Percentiles rank a stretch among this genome's conserved stretches.
These are phyloP conservation scores for Vigna nakashimae DNA, from an alignment of 306 rosid species.

Conservation along the genomic window DNA sequence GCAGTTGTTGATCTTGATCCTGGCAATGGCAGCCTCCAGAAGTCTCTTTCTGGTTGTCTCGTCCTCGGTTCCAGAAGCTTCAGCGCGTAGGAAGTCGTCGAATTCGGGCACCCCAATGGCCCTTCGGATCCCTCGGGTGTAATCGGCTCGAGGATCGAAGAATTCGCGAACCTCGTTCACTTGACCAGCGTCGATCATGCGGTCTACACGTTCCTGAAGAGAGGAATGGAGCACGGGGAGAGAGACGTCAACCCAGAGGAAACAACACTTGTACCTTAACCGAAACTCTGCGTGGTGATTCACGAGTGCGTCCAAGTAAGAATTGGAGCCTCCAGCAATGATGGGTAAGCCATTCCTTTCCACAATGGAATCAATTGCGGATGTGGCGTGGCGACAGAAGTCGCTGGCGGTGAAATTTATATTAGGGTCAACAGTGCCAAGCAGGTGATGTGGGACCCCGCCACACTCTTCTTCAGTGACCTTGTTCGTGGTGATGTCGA, in stretches of 20 bases:
- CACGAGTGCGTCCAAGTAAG: constrained; percentile 48
- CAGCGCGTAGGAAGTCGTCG: constrained; percentile 39
- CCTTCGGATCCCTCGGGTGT: constrained; percentile 45
- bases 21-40: constrained; percentile 47
- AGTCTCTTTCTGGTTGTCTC: constrained; percentile 21
- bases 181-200: constrained; percentile 55
- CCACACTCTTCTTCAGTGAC: constrained; percentile 62
- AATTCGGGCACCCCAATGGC: constrained; percentile 62
- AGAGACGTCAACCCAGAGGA: constrained; percentile 58
- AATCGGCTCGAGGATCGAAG: constrained; percentile 44
- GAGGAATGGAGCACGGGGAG: constrained; percentile 42
- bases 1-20: constrained; percentile 49
- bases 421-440: constrained; percentile 49
- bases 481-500: constrained; percentile 78
- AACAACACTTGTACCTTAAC: constrained; percentile 52
- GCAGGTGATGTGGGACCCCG: constrained; percentile 83
- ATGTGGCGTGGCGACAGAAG: constrained; percentile 49
- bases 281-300: constrained; percentile 40
- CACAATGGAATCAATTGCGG: constrained; percentile 49
- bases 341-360: constrained; percentile 49
- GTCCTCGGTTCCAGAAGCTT: constrained; percentile 4
- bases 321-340: constrained; percentile 64
- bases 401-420: constrained; percentile 47
- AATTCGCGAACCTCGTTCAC: constrained; percentile 45
- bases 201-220: constrained; percentile 48